Evolutionary conservation across 2,329 filamentous ascomycete species (phyloP).

Genomic region (Aspergillus arachidicola): DNA sequence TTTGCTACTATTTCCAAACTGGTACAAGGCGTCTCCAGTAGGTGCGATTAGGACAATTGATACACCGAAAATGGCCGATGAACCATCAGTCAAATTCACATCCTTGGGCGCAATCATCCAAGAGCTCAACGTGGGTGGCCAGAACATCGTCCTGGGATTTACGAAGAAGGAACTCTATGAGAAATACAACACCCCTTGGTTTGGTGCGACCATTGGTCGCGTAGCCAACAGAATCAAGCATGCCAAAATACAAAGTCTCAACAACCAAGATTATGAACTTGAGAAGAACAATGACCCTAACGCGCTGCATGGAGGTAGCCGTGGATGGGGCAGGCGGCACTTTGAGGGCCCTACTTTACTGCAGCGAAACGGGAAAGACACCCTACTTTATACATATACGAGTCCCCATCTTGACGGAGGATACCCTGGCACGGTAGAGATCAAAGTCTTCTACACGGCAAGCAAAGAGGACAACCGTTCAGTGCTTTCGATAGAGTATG

Average conservation of each 20-base stretch:
- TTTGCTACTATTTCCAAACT: background rate
- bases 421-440: slow-evolving; percentile 82
- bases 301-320: slow-evolving; percentile 69
- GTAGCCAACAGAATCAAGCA: slow-evolving; percentile 77
- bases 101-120: slow-evolving; percentile 58
- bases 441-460: slow-evolving; percentile 75
- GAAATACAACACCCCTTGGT: slow-evolving; percentile 75
- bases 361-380: slow-evolving; percentile 62
- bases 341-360: slow-evolving; percentile 59
- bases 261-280: slow-evolving; percentile 69
- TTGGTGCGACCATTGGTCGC: slow-evolving; percentile 90
- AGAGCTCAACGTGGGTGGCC: slow-evolving; percentile 72
- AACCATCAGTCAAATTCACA: slow-evolving; percentile 36
- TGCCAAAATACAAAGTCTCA: slow-evolving; percentile 72
- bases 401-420: slow-evolving; percentile 85
- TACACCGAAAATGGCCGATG: slow-evolving; percentile 14
- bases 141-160: slow-evolving; percentile 90
- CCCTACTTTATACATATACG: slow-evolving; percentile 64
- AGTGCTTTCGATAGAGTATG: slow-evolving; percentile 83
- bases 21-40: background rate
- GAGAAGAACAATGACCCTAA: slow-evolving; percentile 77
- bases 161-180: slow-evolving; percentile 74
- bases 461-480: slow-evolving; percentile 68
- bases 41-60: background rate
- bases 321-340: slow-evolving; percentile 62